Conservation (phyloP, 1,139 yeast species). For the Debaryomycetaceae sp. region DNA sequence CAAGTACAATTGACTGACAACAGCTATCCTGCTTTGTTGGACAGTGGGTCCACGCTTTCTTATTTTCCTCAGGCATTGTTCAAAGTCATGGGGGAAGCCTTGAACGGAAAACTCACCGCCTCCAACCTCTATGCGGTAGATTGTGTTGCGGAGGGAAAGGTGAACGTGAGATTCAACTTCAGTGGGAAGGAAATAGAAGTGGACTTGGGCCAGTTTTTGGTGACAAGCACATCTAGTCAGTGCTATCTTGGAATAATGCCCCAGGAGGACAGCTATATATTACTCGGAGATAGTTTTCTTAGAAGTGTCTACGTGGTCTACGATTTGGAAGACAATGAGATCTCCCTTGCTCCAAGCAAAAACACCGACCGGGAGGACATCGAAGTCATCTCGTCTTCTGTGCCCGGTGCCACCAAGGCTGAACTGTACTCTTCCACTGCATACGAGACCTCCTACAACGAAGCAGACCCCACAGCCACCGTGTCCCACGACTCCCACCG, state of each 20-base stretch:
- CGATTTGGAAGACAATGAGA: constrained; percentile 62
- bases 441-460: not conserved
- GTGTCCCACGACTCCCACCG: not conserved
- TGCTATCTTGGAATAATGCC: constrained; percentile 30
- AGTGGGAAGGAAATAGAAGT: constrained; percentile 36
- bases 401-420: constrained; percentile 40
- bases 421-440: constrained; percentile 4
- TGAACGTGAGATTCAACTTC: constrained; percentile 24
- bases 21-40: constrained; percentile 32
- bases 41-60: constrained; percentile 42
- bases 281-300: constrained; percentile 72
- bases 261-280: constrained; percentile 20
- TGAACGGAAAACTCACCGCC: constrained; percentile 21
- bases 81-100: constrained; percentile 21
- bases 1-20: constrained; percentile 13
- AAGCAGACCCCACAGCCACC: not conserved
- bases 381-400: constrained; percentile 34
- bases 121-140: not conserved
- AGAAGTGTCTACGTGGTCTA: constrained; percentile 74
- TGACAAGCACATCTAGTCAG: constrained; percentile 8
- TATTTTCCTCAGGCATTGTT: constrained; percentile 28
- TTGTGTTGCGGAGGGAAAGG: not conserved
- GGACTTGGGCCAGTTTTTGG: constrained; percentile 27
- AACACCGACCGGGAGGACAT: constrained; percentile 37
- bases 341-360: constrained; percentile 65